Evolutionary conservation across 2,329 filamentous ascomycete species (phyloP).

Genomic region (Cercospora canescens): DNA sequence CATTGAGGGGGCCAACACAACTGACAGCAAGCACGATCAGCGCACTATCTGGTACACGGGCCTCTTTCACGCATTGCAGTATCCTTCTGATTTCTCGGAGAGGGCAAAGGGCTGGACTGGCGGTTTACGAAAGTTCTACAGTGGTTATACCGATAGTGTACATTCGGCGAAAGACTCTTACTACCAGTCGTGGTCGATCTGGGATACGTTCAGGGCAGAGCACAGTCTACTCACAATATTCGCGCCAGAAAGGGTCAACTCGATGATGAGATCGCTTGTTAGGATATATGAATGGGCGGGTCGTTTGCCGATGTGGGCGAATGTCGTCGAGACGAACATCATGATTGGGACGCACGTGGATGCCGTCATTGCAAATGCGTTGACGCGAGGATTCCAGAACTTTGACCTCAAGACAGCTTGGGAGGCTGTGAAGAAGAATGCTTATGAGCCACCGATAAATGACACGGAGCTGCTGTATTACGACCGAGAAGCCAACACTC

Average conservation of each 20-base stretch:
- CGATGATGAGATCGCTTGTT: constrained; percentile 50
- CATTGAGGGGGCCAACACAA: constrained; percentile 47
- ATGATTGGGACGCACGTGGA: constrained; percentile 54
- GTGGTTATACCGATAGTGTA: constrained; percentile 49
- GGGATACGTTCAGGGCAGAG: constrained; percentile 53
- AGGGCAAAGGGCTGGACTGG: constrained; percentile 33
- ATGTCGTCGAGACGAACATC: constrained; percentile 52
- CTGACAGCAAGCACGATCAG: constrained; percentile 44
- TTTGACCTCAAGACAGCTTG: constrained; percentile 49
- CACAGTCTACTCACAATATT: constrained; percentile 49
- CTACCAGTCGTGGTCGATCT: constrained; percentile 54
- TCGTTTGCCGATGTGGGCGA: constrained; percentile 52
- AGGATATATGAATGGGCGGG: constrained; percentile 50
- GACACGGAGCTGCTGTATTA: constrained; percentile 50
- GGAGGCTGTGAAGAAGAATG: constrained; percentile 47
- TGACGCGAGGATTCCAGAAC: constrained; percentile 43
- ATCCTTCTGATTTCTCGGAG: constrained; percentile 51
- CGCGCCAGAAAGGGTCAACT: constrained; percentile 48
- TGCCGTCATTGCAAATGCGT: constrained; percentile 50
- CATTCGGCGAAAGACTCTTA: constrained; percentile 47
- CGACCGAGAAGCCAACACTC: constrained; percentile 48
- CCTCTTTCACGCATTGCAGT: constrained; percentile 50
- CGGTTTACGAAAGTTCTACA: constrained; percentile 42
- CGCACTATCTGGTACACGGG: constrained; percentile 50
- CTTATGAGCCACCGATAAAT: constrained; percentile 46